Base-by-base conservation (phyloP, 2,329 filamentous ascomycete species). In the Pseudofabraea citricarpa region DNA sequence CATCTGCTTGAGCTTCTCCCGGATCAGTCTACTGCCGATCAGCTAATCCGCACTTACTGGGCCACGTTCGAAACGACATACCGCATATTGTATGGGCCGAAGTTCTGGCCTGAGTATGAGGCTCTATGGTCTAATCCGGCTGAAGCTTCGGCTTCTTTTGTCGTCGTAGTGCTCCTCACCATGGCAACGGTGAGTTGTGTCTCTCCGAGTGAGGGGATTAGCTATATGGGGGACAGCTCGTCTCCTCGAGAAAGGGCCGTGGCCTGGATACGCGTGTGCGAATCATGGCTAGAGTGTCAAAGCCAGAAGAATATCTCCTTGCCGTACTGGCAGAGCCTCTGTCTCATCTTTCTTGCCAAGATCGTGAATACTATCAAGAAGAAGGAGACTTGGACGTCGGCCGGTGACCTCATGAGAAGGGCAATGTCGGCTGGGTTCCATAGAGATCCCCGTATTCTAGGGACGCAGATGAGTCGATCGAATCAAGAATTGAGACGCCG, bases 61-160 rank as follows among this genome's bases (percentile, higher is more conserved):
- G 45, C 52, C 2, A 56, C 44, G 6, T 48, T 57, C 19, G 56
- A 58, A 38, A 46, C 40, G 1, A 41, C 48, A 1, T 58, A 57
- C 42, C 48, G 50, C 2, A 50, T 59, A 8, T 26, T 59, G 9
- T 56, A 59, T 32, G 41, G 42, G 3, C 55, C 50, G 2, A 53
- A 43, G 22, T 58, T 59, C 39, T 41, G 40, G 35, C 36, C 49
- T 19, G 52, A 58, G 20, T 59, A 58, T 40, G 41, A 45, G 15
- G 20, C 44, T 15, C 44, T 54, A 10, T 51, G 47, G 42, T 12
- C 43, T 4, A 39, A 53, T 21, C 45, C 33, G 12, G 29, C 35
- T 12, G 36, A 39, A 6, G 49, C 45, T 19, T 43, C 41, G 19
- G 48, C 50, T 4, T 48, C 43, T 12, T 52, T 56, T 20, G 38